Evolutionary conservation across 2,329 filamentous ascomycete species (phyloP).

Genomic region (Westerdykella aurantiaca): DNA sequence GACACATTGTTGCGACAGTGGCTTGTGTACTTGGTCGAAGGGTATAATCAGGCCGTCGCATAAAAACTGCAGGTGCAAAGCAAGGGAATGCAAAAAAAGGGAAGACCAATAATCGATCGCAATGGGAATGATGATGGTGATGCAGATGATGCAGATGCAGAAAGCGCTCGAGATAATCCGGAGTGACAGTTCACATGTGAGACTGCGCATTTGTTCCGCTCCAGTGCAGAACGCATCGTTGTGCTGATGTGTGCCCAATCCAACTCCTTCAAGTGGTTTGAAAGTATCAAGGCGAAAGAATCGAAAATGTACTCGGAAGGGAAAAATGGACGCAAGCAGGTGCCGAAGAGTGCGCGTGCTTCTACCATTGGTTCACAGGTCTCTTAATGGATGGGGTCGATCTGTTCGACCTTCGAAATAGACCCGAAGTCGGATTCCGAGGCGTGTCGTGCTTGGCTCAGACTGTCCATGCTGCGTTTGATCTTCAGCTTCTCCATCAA

Average conservation of each 20-base stretch:
- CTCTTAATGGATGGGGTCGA: no score
- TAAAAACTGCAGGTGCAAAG: slow-evolving; percentile 4
- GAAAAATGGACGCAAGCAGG: no score
- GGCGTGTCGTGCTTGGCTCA: slow-evolving; percentile 31
- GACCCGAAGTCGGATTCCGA: slow-evolving; percentile 16
- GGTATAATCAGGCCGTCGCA: slow-evolving; percentile 31
- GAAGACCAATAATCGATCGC: no score
- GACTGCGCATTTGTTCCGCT: slow-evolving; percentile 10
- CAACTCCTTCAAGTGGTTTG: slow-evolving; percentile 6
- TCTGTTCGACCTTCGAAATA: no score
- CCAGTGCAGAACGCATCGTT: slow-evolving; percentile 8
- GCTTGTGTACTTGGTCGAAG: slow-evolving; percentile 6
- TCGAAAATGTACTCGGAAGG: slow-evolving; percentile 8
- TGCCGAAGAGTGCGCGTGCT: no score
- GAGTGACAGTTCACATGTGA: slow-evolving; percentile 11
- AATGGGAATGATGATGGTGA: slow-evolving; percentile 13
- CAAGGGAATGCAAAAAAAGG: no score
- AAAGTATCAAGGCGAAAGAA: no score
- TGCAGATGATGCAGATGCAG: slow-evolving; percentile 24
- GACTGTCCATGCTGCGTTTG: slow-evolving; percentile 45
- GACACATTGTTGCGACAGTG: not conserved
- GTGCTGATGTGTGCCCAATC: slow-evolving; percentile 10
- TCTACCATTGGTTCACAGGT: no score
- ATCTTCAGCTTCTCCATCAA: slow-evolving; percentile 81
- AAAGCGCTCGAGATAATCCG: slow-evolving; percentile 4